Conservation (phyloP, 2,329 filamentous ascomycete species). For the Rhynchosporium agropyri region DNA sequence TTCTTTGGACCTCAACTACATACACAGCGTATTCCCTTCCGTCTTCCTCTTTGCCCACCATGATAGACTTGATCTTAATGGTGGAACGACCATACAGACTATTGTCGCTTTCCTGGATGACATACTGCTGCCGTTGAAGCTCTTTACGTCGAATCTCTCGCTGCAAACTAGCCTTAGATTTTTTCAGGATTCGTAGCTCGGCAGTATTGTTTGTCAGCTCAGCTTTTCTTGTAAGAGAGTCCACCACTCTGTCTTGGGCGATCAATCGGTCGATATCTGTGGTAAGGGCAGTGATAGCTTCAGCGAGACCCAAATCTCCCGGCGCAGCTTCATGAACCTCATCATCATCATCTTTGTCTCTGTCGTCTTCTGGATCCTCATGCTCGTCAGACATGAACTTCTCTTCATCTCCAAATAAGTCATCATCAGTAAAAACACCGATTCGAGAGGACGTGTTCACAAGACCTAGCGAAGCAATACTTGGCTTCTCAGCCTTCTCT, state of each 20-base stretch:
- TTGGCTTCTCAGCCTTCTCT: constrained; percentile 69
- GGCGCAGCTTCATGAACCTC: constrained; percentile 93
- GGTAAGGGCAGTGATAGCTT: constrained; percentile 87
- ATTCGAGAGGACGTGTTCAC: constrained; percentile 85
- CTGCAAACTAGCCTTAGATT: constrained; percentile 91
- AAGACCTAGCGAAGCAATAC: constrained; percentile 85
- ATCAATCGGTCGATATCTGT: constrained; percentile 87
- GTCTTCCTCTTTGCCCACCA: constrained; percentile 89
- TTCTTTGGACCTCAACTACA: constrained; percentile 85
- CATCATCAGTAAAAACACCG: constrained; percentile 91
- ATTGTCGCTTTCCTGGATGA: constrained; percentile 96
- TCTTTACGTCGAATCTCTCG: constrained; percentile 93
- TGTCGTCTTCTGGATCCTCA: constrained; percentile 64
- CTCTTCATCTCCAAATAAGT: constrained; percentile 88
- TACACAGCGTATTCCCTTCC: constrained; percentile 94
- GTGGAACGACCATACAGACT: constrained; percentile 91
- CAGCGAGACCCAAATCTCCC: constrained; percentile 88
- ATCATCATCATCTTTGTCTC: constrained; percentile 68
- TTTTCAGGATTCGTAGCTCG: constrained; percentile 86
- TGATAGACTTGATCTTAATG: constrained; percentile 87
- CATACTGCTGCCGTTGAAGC: constrained; percentile 93
- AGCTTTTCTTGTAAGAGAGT: constrained; percentile 89
- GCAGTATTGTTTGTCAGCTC: constrained; percentile 97
- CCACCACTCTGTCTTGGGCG: constrained; percentile 87
- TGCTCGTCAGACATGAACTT: constrained; percentile 85